Base-by-base conservation (phyloP, 257 asterid genomes). In the Haberlea rhodopensis region DNA sequence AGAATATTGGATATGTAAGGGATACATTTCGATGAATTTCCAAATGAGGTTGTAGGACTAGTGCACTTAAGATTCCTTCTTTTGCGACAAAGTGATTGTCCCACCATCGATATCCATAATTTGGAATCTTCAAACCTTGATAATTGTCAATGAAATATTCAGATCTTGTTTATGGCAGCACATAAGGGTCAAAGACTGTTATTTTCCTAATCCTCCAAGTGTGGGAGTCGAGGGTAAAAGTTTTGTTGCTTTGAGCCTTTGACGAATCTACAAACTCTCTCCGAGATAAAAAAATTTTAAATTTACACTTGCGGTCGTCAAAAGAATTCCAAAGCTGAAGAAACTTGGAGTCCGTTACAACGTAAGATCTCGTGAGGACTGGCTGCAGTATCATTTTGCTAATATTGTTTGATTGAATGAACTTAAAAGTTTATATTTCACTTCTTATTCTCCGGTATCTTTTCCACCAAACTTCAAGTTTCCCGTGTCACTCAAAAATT, bases 91-190 rank as follows among this genome's bases (percentile, higher is more conserved):
- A n/a, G n/a, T n/a, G n/a, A n/a, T n/a, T n/a, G n/a, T n/a, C 1
- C 51, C 24, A n/a, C 11, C 25, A 29, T 31, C 51, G 1, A 19
- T 59, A 31, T 31, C 45, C 26, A 13, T 2, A 6, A 6, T 59
- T 59, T 5, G 16, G 15, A 7, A 32, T 31, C 26, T 59, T 5
- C 64, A 59, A 59, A 59, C 64, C 52, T 59, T 59, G 9, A 22
- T 59, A n/a, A n/a, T n/a, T n/a, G n/a, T n/a, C n/a, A n/a, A n/a
- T 32, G 46, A 21, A 59, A n/a, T n/a, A 4, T 28, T 8, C 15
- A 18, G 15, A 21, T 28, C 31, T 20, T 24, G 19, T 59, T 28
- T 59, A 6, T 59, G 23, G 51, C 64, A 31, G 18, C 54, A 61
- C 11, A 19, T 61, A 19, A 22, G 15, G 31, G 11, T 45, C 8